Evolutionary conservation across 176 grass and related monocot species (phyloP).

Genomic region (Musa acuminata): DNA sequence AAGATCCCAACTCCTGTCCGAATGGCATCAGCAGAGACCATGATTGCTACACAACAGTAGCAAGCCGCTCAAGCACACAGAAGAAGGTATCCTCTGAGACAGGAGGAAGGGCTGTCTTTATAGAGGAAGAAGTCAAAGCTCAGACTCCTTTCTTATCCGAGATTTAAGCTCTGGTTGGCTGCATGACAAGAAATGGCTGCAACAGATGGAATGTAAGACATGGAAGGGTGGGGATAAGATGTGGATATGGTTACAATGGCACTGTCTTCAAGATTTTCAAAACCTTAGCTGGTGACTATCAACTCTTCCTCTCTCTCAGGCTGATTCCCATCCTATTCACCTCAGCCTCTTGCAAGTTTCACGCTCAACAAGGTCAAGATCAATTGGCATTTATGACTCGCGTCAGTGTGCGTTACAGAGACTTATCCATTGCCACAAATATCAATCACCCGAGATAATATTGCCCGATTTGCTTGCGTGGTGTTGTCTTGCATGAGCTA

Average conservation of each 20-base stretch:
- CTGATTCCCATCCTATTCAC: too few relatives aligned
- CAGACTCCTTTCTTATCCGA: not conserved
- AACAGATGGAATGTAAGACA: conserved; percentile 18
- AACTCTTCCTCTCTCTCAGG: not conserved
- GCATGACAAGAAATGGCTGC: conserved; percentile 16
- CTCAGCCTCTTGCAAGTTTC: too few relatives aligned
- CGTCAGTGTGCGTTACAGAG: not conserved
- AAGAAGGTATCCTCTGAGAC: not conserved
- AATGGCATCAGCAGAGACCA: conserved; percentile 56
- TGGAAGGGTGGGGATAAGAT: not conserved
- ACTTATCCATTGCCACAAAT: not conserved
- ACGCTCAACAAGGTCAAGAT: too few relatives aligned
- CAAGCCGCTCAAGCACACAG: not conserved
- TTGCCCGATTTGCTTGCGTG: too few relatives aligned
- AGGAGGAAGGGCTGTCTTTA: not conserved
- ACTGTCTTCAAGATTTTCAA: conserved; percentile 9
- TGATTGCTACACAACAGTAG: conserved; percentile 10
- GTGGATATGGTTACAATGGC: not conserved
- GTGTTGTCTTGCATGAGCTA: too few relatives aligned
- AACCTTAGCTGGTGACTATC: not conserved
- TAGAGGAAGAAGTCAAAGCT: not conserved
- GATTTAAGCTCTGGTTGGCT: not conserved
- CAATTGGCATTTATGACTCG: not conserved
- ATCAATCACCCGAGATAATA: too few relatives aligned
- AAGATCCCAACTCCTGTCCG: conserved; percentile 67